Base-by-base conservation (phyloP, 1,284 basidiomycete species). In the Ustilago lituana region DNA sequence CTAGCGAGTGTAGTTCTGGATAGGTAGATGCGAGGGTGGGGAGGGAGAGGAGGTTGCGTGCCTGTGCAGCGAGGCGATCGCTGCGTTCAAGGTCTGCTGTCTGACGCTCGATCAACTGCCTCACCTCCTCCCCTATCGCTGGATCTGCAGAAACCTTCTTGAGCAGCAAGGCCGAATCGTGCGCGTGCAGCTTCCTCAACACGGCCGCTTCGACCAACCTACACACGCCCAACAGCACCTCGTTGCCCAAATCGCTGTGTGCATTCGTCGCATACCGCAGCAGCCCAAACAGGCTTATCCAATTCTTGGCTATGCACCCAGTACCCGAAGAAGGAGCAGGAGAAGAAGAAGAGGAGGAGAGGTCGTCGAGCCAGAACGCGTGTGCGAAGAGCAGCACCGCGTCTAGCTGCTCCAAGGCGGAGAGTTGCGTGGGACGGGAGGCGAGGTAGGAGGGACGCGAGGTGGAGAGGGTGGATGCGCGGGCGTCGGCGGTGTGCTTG, bases 361-460 rank as follows among this genome's bases (percentile, higher is more conserved):
- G 46, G 20, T 86, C 85, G 40, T 85, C 84, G 60, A 84, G 83
- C 78, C 83, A 86, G 68, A 85, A 85, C 20, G 84, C 78, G 63
- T 84, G 85, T 15, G 84, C 79, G 76, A 84, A 86, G 6, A 85
- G 79, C 5, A 86, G 74, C 24, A 85, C 78, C 14, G 85, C 83
- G 59, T 86, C 85, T 26, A 84, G 83, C 46, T 84, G 83, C 62
- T 83, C 82, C 12, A 84, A 72, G 0, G 84, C 69, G 6, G 83
- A 83, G 23, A 83, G 72, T 3, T 84, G 56, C 23, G 37, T 50
- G 12, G 58, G 64, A 20, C 57, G 50, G 2, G 66, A 23, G 15
- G 71, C 50, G 10, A 60, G 52, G 39, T 66, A 62, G 7, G 54
- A 49, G 0, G 64, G 64, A 1, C 37, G 43, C 1, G 51, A 44